Conservation (phyloP, 73 alveolate species). For the Blepharisma japonicum region DNA sequence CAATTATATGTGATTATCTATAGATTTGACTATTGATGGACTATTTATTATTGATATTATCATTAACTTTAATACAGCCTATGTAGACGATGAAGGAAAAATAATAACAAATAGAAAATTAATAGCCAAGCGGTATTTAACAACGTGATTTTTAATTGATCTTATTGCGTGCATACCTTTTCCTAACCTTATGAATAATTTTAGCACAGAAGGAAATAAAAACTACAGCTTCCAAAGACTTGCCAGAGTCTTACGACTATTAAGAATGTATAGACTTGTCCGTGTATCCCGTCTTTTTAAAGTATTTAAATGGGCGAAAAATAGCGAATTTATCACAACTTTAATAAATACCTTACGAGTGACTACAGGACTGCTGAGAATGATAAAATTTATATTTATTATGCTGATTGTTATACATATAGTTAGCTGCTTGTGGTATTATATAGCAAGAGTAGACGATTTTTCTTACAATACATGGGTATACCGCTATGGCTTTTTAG, state of each 20-base stretch:
- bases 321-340: slow-evolving; percentile 37
- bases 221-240: slow-evolving; percentile 31
- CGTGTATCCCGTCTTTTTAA: slow-evolving; percentile 52
- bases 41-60: slow-evolving; percentile 40
- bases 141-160: slow-evolving; percentile 49
- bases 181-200: slow-evolving; percentile 18
- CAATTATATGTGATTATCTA: slow-evolving; percentile 35
- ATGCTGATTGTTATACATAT: slow-evolving; percentile 48
- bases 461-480: slow-evolving; percentile 58
- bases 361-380: slow-evolving; percentile 28
- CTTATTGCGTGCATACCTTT: slow-evolving; percentile 39
- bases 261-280: slow-evolving; percentile 50
- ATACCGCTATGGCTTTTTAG: slow-evolving; percentile 25
- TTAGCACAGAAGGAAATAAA: neutral
- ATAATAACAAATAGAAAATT: slow-evolving; percentile 29
- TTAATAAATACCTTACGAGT: neutral
- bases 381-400: slow-evolving; percentile 35
- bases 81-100: slow-evolving; percentile 37
- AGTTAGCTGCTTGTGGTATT: slow-evolving; percentile 50
- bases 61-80: slow-evolving; percentile 39
- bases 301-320: slow-evolving; percentile 42
- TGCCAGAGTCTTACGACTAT: slow-evolving; percentile 41
- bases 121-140: slow-evolving; percentile 38
- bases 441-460: slow-evolving; percentile 48
- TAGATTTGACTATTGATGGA: slow-evolving; percentile 42